Conservation (phyloP, 2,329 filamentous ascomycete genomes). For the Thelonectria blattea region DNA sequence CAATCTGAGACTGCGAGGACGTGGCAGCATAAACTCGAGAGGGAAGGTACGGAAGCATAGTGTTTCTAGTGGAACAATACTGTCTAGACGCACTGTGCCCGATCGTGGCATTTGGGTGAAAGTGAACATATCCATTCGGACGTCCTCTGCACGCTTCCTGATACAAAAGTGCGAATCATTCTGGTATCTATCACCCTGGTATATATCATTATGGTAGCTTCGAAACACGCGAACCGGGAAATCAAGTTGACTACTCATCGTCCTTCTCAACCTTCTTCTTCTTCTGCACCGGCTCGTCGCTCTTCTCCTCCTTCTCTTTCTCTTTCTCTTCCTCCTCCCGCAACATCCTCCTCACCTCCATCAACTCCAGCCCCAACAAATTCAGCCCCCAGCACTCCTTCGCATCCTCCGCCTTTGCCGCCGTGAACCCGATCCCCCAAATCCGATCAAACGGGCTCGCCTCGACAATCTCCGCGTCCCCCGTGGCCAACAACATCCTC, state of each 20-base stretch:
- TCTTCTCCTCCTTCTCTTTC: neutral
- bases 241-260: neutral
- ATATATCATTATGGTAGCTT: no score
- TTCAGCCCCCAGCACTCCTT: slow-evolving; percentile 67
- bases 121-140: no score
- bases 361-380: slow-evolving; percentile 66
- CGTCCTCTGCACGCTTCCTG: no score
- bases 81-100: no score
- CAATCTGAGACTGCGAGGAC: no score
- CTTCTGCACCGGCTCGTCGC: neutral
- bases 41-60: no score
- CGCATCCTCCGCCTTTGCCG: slow-evolving; percentile 53
- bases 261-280: slow-evolving; percentile 9
- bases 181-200: no score
- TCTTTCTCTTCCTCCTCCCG: slow-evolving; percentile 45
- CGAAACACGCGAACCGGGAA: no score
- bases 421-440: slow-evolving; percentile 70
- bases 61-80: no score
- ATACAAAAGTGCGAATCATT: no score
- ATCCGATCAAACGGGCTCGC: slow-evolving; percentile 65
- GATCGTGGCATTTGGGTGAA: no score
- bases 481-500: slow-evolving; percentile 61
- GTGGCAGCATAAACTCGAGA: no score
- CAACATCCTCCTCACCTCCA: slow-evolving; percentile 61
- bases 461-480: slow-evolving; percentile 66